Percentiles rank a stretch among this genome's conserved stretches.
Conservation (phyloP, 345 rosid genomes). For the Psidium friedrichsthalianum region DNA sequence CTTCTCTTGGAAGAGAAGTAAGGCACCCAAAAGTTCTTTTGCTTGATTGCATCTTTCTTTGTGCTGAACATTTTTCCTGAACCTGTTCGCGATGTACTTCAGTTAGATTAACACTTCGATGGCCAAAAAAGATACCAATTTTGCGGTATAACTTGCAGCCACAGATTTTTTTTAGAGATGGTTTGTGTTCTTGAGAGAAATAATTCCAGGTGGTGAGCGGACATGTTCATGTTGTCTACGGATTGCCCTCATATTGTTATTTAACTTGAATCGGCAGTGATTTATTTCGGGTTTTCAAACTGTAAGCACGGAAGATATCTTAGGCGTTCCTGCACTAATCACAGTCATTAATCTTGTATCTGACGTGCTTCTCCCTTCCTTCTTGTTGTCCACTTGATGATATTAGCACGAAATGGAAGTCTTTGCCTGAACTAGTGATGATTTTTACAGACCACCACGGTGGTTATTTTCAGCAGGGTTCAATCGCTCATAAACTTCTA, state of each 20-base stretch:
- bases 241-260: neutral
- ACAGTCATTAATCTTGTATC: neutral
- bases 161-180: neutral
- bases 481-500: neutral
- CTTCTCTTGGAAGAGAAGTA: constrained; percentile 53
- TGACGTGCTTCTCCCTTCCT: neutral
- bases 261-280: neutral
- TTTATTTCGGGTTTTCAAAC: neutral
- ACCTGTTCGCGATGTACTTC: neutral
- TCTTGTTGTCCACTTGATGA: neutral
- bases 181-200: neutral
- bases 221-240: neutral
- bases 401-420: neutral
- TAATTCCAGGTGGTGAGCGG: neutral
- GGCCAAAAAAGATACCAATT: neutral
- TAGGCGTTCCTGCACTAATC: neutral
- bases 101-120: neutral
- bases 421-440: neutral
- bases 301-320: neutral
- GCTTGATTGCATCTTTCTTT: neutral
- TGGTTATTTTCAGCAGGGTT: neutral
- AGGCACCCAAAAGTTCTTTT: neutral
- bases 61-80: neutral
- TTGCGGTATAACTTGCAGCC: neutral
- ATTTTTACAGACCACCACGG: neutral